Evolutionary conservation across 495 filamentous ascomycete genomes (phyloP).

Genomic region (Neurospora pannonica): DNA sequence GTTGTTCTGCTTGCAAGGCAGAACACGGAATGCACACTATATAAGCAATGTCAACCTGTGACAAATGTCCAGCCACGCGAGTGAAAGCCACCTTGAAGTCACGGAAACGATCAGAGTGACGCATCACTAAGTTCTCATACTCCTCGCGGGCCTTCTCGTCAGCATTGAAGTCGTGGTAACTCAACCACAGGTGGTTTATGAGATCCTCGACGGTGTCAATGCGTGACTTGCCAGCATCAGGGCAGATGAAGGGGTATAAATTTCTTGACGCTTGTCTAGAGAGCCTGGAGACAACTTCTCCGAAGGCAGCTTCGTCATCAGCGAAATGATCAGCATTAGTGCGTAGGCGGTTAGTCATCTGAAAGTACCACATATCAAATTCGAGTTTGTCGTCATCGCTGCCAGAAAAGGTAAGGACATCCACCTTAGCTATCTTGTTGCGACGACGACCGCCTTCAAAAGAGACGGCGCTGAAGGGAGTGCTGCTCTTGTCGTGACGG

Average conservation of each 20-base stretch:
- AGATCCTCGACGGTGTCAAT: neutral
- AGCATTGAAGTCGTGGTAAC: neutral
- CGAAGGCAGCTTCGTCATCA: neutral
- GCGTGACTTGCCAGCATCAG: neutral
- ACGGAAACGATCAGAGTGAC: neutral
- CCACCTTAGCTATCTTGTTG: no score
- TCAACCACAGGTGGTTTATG: neutral
- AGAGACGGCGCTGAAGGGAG: no score
- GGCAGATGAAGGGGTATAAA: neutral
- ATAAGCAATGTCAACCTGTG: no score
- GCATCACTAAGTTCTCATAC: neutral
- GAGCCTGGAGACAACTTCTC: neutral
- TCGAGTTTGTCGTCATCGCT: no score
- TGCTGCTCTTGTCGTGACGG: no score
- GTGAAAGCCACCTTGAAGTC: neutral
- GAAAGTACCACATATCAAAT: no score
- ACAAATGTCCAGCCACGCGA: no score
- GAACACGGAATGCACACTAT: no score
- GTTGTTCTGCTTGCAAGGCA: no score
- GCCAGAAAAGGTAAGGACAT: no score
- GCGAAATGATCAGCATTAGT: neutral
- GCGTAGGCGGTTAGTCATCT: no score
- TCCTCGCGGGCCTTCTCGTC: neutral
- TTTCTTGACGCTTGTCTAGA: neutral
- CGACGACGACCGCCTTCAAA: no score